Conservation (phyloP, 2,329 filamentous ascomycete genomes). For the Grosmannia clavigera region DNA sequence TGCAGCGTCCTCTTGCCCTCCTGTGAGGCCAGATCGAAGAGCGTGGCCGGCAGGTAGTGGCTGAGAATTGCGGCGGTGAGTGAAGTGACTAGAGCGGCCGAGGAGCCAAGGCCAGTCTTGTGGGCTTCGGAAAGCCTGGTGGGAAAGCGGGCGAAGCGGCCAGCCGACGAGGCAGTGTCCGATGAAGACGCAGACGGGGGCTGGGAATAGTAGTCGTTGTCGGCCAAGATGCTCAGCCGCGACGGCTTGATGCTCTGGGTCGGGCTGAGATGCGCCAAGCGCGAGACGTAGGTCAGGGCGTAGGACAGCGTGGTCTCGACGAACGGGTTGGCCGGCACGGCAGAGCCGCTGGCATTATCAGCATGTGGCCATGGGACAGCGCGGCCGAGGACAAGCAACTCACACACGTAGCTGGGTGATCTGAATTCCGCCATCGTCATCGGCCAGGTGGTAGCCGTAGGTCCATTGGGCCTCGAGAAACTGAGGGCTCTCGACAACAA, state of each 20-base stretch:
- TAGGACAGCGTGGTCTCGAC: conserved; percentile 86
- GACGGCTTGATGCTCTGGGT: conserved; percentile 49
- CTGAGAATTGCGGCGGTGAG: conserved; percentile 64
- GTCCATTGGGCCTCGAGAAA: conserved; percentile 80
- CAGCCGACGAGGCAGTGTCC: conserved; percentile 14
- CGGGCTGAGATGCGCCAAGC: conserved; percentile 23
- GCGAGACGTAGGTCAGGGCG: conserved; percentile 67
- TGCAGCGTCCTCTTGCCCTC: conserved; percentile 55
- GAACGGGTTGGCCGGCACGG: conserved; percentile 58
- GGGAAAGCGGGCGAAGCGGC: conserved; percentile 64
- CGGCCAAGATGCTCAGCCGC: conserved; percentile 76
- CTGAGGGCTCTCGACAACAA: conserved; percentile 84
- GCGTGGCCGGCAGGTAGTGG: conserved; percentile 52
- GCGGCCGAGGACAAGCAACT: conserved; percentile 26
- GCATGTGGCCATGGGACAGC: neutral
- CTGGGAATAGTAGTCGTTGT: conserved; percentile 93
- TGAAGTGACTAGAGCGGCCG: conserved; percentile 82
- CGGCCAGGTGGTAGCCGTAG: conserved; percentile 63
- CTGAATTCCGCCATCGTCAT: conserved; percentile 64
- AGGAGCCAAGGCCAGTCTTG: conserved; percentile 93
- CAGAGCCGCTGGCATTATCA: conserved; percentile 20
- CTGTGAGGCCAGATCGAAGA: conserved; percentile 45
- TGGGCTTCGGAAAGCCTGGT: conserved; percentile 67
- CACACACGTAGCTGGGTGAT: conserved; percentile 71
- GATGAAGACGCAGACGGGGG: conserved; percentile 29